Base-by-base conservation (phyloP, 75 land plant species). In the Picea sitchensis region DNA sequence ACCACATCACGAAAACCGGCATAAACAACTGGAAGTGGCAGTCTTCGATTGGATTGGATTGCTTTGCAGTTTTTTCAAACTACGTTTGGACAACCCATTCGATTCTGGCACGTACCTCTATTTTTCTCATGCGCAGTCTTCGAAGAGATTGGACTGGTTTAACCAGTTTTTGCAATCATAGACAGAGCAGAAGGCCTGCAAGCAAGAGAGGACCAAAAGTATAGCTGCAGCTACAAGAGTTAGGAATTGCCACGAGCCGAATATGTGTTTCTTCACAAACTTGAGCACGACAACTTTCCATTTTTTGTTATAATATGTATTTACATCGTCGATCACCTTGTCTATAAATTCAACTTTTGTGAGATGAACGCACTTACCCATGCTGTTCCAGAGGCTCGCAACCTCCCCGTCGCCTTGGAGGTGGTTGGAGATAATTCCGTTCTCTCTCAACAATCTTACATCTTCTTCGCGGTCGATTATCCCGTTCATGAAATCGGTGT, bases 401-500 rank as follows among this genome's bases (percentile, higher is more conserved):
- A 83, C 93, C 76, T 91, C 87, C n/a, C 31, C 77, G 58, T 88
- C 90, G 73, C 85, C 88, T 77, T 86, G 83, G 72, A 91, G 75
- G 0, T 73, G 76, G 78, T 88, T 88, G 59, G 76, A 2, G 0
- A 88, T 59, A 7, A 91, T 78, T 31, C 90, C 86, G 3, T 30
- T 84, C 77, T 88, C 80, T 57, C 81, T 80, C 17, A 91, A 75
- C 30, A 83, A n/a, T 80, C 57, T 84, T 32, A 79, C 90, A 67
- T 91, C 93, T 14, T 91, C 88, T 17, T 79, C 82, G 7, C 80
- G 75, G 69, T 91, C 90, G 63, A 91, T 86, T 26, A 88, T 86
- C 34, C 93, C 90, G 59, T 88, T 88, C 88, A 91, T 91, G 62
- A 91, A 61, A 68, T 88, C 86, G 0, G 87, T 88, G 82, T 88